Base-by-base conservation (phyloP, 2,329 filamentous ascomycete genomes). In the Nemania sp. region DNA sequence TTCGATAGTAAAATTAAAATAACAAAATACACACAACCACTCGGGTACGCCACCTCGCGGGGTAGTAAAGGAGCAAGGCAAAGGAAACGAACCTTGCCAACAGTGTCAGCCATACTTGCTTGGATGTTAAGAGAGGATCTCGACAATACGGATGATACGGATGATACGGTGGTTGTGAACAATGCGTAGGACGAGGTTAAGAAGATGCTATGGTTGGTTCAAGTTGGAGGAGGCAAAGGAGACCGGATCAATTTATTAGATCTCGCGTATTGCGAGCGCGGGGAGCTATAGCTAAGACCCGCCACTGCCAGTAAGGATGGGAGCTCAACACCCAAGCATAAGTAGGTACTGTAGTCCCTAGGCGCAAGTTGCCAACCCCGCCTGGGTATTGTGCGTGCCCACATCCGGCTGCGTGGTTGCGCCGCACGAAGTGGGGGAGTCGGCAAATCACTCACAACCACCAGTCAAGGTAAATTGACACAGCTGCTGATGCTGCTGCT, bases 91-190 rank as follows among this genome's bases (percentile, higher is more conserved):
- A 81, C 79, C 77, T 81, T 78, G 70, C 79, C 79, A 63, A 70
- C 76, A 45, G 79, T 81, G 59, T 75, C 75, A 66, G 77, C 74
- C 77, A 80, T 80, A 60, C 55, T 71, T 14, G 11, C 3, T 43
- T 3, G 17, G 24, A 19, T 43, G 53, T 61, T 24, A 36, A 24
- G 30, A 30, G 14, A 41, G 34, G n/a, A 22, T 28, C 40, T 37
- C n/a, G n/a, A n/a, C n/a, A n/a, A 50, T 20, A 20, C 14, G 56
- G 22, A 22, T 28, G 34, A 36, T 36, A 12, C 5, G 15, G 11
- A n/a, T 22, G 31, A 37, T 24, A n/a, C 37, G 20, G 37, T 23
- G 2, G 15, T 11, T 9, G 36, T 23, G 22, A 12, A 39, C 19
- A n/a, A 23, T 23, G 19, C 12, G 20, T 20, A 24, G 20, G 15